Conservation (phyloP, 352 stramenopile genomes). For the Phytophthora cactorum region DNA sequence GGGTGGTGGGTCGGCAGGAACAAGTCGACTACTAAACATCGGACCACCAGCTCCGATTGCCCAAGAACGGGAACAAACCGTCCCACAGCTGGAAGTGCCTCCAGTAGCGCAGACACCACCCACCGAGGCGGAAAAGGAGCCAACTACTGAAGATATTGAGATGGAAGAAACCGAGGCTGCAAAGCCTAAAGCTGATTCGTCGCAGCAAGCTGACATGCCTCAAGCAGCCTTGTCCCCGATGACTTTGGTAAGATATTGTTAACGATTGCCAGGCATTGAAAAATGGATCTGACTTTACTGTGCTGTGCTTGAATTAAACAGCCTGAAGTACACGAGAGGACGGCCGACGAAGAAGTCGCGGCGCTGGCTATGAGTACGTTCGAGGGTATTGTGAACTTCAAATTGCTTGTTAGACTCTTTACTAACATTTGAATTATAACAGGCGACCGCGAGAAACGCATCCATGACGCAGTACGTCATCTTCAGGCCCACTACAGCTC, state of each 20-base stretch:
- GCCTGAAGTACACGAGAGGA: slow-evolving; percentile 9
- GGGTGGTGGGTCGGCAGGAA: slow-evolving; percentile 38
- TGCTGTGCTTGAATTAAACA: background rate
- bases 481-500: slow-evolving; percentile 42
- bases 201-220: background rate
- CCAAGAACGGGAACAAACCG: background rate
- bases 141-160: slow-evolving; percentile 16
- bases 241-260: slow-evolving; percentile 15
- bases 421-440: slow-evolving; percentile 8
- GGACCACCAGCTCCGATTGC: background rate
- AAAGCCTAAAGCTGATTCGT: background rate
- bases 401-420: background rate
- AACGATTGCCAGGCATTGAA: background rate
- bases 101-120: background rate
- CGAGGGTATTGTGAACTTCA: background rate
- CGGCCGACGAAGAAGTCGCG: slow-evolving; percentile 31
- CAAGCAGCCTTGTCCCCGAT: background rate
- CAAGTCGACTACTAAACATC: slow-evolving; percentile 36
- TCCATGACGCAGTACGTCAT: slow-evolving; percentile 48
- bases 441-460: slow-evolving; percentile 68
- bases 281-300: slow-evolving; percentile 3
- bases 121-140: background rate
- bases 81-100: background rate
- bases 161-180: slow-evolving; percentile 20
- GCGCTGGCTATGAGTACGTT: slow-evolving; percentile 58